Base-by-base conservation (phyloP, 2,329 filamentous ascomycete genomes). In the Aspergillus amoenus region DNA sequence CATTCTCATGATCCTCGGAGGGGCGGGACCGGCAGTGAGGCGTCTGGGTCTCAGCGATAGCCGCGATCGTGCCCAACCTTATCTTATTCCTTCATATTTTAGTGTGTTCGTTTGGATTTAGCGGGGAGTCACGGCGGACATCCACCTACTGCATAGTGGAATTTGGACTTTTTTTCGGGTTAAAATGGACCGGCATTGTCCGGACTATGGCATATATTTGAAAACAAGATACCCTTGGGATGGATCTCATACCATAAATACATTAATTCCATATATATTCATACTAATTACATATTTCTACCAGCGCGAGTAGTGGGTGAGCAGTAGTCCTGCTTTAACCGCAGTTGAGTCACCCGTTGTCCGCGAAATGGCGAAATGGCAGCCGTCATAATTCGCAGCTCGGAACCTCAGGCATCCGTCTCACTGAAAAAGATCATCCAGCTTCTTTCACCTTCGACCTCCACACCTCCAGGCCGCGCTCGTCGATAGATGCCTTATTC, bases 121-220 rank as follows among this genome's bases (percentile, higher is more conserved):
- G 59, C 59, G 59, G 57, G 59, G 59, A 59, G 59, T 57, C 53
- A 50, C 41, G 39, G 53, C 47, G 57, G 30, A 30, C 42, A n/a
- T 56, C 50, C 40, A 50, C 45, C 49, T 50, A 49, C 42, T 44
- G 30, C 18, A 21, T 32, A 53, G 43, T 47, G 51, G 37, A 32
- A 49, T 15, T 27, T 24, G 39, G 39, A 43, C 27, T 11, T 34
- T 41, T 45, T 49, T 41, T 53, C 34, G 22, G 32, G 21, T 32
- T 47, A 11, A 40, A 4, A 30, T 21, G 46, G 46, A 39, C 30
- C 24, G 21, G 13, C 9, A 34, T 40, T 41, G 21, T n/a, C 15
- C 34, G 34, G 34, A 13, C 50, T 45, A 27, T 45, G 17, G 12
- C 12, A 22, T 43, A 7, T 24, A 3, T 45, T 37, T 39, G 12